Evolutionary conservation across 345 rosid genomes (phyloP), one percentile per base, ranked within the genome.

Genomic region (Atalantia buxifolia): DNA sequence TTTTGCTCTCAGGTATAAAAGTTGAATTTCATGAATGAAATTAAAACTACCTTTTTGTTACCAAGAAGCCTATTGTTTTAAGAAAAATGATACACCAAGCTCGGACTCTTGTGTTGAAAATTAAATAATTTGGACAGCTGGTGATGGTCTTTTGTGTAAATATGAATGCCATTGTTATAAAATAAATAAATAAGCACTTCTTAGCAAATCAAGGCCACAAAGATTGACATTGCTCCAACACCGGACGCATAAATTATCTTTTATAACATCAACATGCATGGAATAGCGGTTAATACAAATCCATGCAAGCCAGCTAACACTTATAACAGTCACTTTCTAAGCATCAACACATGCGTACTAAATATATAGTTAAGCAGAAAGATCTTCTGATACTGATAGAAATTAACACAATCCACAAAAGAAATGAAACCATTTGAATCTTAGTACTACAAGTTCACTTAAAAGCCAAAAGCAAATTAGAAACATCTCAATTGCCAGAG

Each of bases 401-500:
- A 70, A 9, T 40, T 9, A 9, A 70, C 36, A 33, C 21, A 14
- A 67, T 4, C 36, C 57, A 57, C 57, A 57, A 18, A 12, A 45
- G 4, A 35, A 19, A 18, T 53, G 5, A 53, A 53, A 18, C 22
- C 5, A 53, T 8, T 53, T 53, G 5, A 48, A 18, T 18, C 57
- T 53, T 53, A 53, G 57, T 53, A 53, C 57, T 53, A 53, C 6
- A 12, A 45, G 50, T 45, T 13, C 22, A 53, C 57, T 53, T 53
- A 19, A 19, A 53, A 53, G 57, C 57, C 5, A 53, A 50, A 50
- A 16, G 74, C 70, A 76, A 33, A 67, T 28, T 28, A 74, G 75
- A 76, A 78, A 68, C 74, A 50, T 36, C 61, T 45, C 74, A 36
- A 79, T 78, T 69, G 65, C 61, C 28, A 48, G 13, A 74, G 56